Conservation (phyloP, 306 rosid species). For the Senna siamea region DNA sequence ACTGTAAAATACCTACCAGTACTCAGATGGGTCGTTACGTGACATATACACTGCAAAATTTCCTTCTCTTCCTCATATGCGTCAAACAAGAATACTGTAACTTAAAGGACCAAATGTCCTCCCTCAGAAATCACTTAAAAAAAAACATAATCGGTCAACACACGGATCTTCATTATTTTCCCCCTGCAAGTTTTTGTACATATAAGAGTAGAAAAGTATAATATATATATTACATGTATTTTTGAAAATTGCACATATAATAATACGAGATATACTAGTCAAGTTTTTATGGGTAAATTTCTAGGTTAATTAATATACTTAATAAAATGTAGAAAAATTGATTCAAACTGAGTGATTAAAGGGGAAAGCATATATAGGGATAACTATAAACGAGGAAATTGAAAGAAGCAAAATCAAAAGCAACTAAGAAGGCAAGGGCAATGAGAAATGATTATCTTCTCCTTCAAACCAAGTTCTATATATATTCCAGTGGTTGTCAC, state of each 20-base stretch:
- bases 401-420: constrained; percentile 8
- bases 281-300: too few relatives aligned
- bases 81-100: constrained; percentile 18
- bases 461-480: background rate
- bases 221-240: background rate
- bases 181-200: background rate
- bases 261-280: too few relatives aligned
- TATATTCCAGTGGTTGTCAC: constrained; percentile 25
- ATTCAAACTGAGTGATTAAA: too few relatives aligned
- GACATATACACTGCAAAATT: constrained; percentile 28
- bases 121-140: background rate
- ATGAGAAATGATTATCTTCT: too few relatives aligned
- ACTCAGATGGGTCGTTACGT: constrained; percentile 1
- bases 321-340: too few relatives aligned
- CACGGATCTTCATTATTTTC: constrained; percentile 14
- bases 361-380: too few relatives aligned
- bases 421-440: background rate
- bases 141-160: constrained; percentile 15
- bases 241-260: too few relatives aligned
- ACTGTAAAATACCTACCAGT: constrained; percentile 37
- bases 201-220: too few relatives aligned
- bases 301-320: too few relatives aligned
- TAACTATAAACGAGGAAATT: background rate
- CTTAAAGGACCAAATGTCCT: background rate
- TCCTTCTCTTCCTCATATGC: background rate